A percentile compares a stretch with the other conserved stretches of the same genome.
These are phyloP conservation scores for Fonsecaea monophora DNA, from an alignment of 2,329 filamentous ascomycete species.

Conservation along the genomic window DNA sequence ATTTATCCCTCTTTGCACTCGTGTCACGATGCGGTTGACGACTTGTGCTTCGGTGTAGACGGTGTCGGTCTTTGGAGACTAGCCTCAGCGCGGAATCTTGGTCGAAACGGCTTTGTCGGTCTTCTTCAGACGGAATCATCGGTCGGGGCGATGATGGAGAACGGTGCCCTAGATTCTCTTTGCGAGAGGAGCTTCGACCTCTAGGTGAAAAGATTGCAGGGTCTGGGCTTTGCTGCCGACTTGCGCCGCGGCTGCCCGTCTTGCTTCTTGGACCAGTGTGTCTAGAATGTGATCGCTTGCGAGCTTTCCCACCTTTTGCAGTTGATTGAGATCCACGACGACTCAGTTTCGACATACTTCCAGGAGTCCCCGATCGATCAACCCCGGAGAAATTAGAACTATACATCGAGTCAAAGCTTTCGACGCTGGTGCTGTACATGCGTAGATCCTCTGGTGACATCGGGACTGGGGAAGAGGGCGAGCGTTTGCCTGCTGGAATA, in stretches of 20 bases:
- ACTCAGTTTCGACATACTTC: constrained; percentile 29
- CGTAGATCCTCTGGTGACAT: constrained; percentile 88
- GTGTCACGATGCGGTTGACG: constrained; percentile 54
- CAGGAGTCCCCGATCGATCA: constrained; percentile 38
- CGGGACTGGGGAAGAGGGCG: constrained; percentile 87
- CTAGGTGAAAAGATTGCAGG: constrained; percentile 49
- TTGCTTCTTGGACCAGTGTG: constrained; percentile 42
- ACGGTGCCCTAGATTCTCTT: constrained; percentile 63
- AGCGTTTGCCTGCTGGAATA: constrained; percentile 79
- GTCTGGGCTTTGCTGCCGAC: constrained; percentile 50
- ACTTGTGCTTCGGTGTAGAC: constrained; percentile 55
- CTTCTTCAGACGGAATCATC: constrained; percentile 67
- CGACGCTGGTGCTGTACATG: constrained; percentile 53
- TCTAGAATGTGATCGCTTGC: constrained; percentile 49
- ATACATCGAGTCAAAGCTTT: constrained; percentile 58
- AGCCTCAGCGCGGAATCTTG: constrained; percentile 66
- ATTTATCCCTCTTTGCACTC: constrained; percentile 53
- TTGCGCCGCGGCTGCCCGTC: constrained; percentile 43
- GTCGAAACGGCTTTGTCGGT: constrained; percentile 61
- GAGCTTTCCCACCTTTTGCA: constrained; percentile 36
- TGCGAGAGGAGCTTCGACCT: constrained; percentile 69
- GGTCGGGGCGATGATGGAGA: constrained; percentile 85
- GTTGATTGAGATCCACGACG: constrained; percentile 35
- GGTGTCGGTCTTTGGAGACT: constrained; percentile 53
- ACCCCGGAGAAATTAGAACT: constrained; percentile 46